A percentile compares a stretch with the other conserved stretches of the same genome.
Conservation (phyloP, 176 grass and related monocot species). For the Rhynchospora breviuscula region DNA sequence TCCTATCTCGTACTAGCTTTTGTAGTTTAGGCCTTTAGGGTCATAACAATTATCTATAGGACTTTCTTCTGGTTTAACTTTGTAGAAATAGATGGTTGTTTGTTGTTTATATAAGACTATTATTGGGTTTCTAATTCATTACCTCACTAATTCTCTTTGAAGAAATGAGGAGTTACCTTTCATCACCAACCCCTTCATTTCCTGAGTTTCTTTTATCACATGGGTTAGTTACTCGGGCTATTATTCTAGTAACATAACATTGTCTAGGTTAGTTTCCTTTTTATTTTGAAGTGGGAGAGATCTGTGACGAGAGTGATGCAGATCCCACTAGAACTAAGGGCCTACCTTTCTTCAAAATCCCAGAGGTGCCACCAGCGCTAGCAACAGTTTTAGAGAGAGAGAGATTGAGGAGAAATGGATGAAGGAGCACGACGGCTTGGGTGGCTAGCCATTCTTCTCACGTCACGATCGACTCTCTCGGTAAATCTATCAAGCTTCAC, state of each 20-base stretch:
- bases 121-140: not conserved
- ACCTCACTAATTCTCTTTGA: not conserved
- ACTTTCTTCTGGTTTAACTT: not conserved
- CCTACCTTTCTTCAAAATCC: not conserved
- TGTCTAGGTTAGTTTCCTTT: not conserved
- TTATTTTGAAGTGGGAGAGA: constrained; percentile 10
- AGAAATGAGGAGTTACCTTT: not conserved
- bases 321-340: not conserved
- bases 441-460: constrained; percentile 71
- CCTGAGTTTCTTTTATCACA: not conserved
- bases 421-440: constrained; percentile 62
- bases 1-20: not conserved
- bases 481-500: constrained; percentile 12
- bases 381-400: not conserved
- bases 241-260: not conserved
- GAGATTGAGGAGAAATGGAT: constrained; percentile 36
- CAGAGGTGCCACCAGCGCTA: not conserved
- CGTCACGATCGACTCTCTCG: constrained; percentile 64
- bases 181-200: not conserved
- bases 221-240: not conserved
- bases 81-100: not conserved
- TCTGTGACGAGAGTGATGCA: constrained; percentile 1
- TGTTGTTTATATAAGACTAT: not conserved
- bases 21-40: not conserved
- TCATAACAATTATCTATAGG: not conserved